Evolutionary conservation across 2,329 filamentous ascomycete genomes (phyloP), one percentile per base, ranked within the genome.

Genomic region (Simplicillium sp.): DNA sequence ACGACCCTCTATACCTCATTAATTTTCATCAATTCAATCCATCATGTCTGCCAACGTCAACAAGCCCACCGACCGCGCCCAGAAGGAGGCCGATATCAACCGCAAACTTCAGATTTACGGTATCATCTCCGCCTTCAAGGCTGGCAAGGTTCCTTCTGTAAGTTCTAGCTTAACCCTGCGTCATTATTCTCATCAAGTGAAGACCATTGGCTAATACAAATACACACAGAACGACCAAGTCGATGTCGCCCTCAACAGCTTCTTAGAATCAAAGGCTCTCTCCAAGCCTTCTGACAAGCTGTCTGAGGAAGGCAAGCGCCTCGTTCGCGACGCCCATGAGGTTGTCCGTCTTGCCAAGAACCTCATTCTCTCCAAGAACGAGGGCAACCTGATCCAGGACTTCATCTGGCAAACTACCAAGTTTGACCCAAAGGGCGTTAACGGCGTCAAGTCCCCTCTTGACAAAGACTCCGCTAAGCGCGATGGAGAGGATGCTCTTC

Each of bases 31-130:
- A 16, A 18, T 29, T 14, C 29, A 40, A 37, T 29, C 36, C 37
- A 14, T 36, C 52, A 65, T 65, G 62, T 49, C 63, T 39, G 53
- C 51, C 49, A 62, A 62, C 48, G 83, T 90, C 56, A 89, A 92
- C 63, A 77, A 73, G 52, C 86, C 87, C 28, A 82, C 77, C 47
- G 75, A 92, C 62, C 55, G 73, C 46, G 81, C 84, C 68, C 63
- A 76, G 61, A 90, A 89, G 74, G 87, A 94, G 68, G 75, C 75
- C 50, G 82, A 95, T 60, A 82, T 97, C 65, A 92, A 92, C 65
- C 79, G 81, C 60, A 98, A 98, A 71, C 80, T 98, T 39, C 89
- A 96, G 65, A 66, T 97, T 31, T 98, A 94, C 56, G 92, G 90
- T 56, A 96, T 97, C 62, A 77, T 82, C 65, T 66, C 61, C 71